Base-by-base conservation (phyloP, 139 green algal genomes). In the Chlamydomonas incerta region DNA sequence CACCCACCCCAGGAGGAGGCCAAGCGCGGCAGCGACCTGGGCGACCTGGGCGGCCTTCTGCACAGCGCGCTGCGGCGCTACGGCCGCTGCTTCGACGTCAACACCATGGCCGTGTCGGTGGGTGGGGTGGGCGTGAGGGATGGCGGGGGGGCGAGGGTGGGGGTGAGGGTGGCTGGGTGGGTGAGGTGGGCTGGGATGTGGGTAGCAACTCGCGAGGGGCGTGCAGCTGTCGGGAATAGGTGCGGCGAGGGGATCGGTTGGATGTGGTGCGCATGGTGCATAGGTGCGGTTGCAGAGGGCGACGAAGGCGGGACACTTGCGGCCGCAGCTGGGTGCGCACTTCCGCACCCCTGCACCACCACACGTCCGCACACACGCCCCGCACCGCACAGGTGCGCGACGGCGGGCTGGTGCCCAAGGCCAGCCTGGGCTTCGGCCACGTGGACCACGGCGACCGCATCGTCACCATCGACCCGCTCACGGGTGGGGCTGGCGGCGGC, bases 11-110 rank as follows among this genome's bases (percentile, higher is more conserved):
- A 89, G 76, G 85, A 89, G 69, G 85, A 89, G 77, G 15, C 3
- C 26, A 37, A 55, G 21, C 55, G 58, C 35, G 86, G 80, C 55
- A 31, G 57, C 47, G 80, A 87, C 73, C 57, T 65, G 26, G 47
- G 41, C n/a, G 86, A 90, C 72, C 72, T 87, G 29, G 86, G 86
- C 2, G 20, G 41, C 41, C 69, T 90, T 72, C 80, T 90, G 62
- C 71, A 77, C 60, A 50, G 31, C 10, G 52, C 81, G 35, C 31
- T 87, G n/a, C 34, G 65, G 10, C 86, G 86, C 63, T 90, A 75
- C 72, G 72, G 86, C 46, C 57, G 68, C 58, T 60, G 29, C 68
- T 83, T 86, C 69, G 58, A 68, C 68, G 55, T 37, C 65, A 26
- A 14, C 31, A 41, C 17, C 35, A 83, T 77, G 80, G 80, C 80